Base-by-base conservation (phyloP, 345 rosid species). In the Syzygium aromaticum region DNA sequence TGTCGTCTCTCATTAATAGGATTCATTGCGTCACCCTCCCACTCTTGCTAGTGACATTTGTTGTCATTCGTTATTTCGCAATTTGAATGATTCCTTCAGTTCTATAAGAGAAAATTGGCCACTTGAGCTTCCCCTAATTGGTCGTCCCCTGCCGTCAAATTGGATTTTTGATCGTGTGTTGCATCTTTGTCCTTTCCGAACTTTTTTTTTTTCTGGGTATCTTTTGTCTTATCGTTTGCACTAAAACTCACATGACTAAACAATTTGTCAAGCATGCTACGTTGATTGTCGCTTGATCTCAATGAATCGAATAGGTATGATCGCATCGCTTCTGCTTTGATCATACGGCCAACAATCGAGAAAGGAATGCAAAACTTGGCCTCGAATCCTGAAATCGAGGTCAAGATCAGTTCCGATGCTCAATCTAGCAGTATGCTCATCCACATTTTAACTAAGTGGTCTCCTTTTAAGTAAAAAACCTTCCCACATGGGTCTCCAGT, bases 171-270 rank as follows among this genome's bases (percentile, higher is more conserved):
- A 4, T 19, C 7, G 25, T 5, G 80, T 9, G 27, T 11, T 73
- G 6, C 80, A 9, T 33, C 80, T 19, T 0, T 19, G 49, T 33
- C 49, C 25, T 22, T 19, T 73, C 38, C 80, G 22, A 38, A 11
- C 19, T 8, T 19, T 8, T 0, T 30, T 30, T 17, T 2, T 33
- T 3, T 11, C 14, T 9, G 27, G 49, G 25, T 33, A 9, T 38
- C 21, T 67, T 5, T 73, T 73, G 14, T 73, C 19, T 73, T 21
- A 3, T 54, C 25, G 25, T 21, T 54, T 21, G 25, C 59, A 22
- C 59, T 8, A 22, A 53, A 21, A 7, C 22, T 54, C 38, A 17
- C 80, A 1, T 11, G 27, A 38, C 40, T 19, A 38, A 19, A 73
- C 14, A 73, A 73, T 38, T 17, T 73, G 12, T 40, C 14, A 3